Percentiles rank a stretch among this genome's conserved stretches.
These are phyloP conservation scores for Protostelium mycophagum DNA, from an alignment of 78 protist species.

Conservation along the genomic window DNA sequence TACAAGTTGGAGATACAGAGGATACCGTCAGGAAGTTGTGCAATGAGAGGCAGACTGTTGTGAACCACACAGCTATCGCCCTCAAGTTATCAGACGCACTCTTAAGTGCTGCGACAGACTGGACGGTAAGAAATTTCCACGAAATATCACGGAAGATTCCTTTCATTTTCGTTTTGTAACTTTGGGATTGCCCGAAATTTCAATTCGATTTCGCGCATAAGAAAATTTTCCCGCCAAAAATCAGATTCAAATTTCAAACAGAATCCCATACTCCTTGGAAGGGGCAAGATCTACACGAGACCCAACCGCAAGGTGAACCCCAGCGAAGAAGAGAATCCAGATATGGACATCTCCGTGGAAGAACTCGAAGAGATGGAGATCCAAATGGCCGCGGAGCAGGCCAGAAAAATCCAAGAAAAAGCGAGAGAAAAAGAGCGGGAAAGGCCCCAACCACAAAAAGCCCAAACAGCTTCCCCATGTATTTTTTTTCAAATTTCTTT, in stretches of 20 bases:
- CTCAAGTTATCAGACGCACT: not conserved
- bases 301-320: not conserved
- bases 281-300: not conserved
- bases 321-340: not conserved
- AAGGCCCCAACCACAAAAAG: not conserved
- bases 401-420: not conserved
- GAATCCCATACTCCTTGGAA: not conserved
- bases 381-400: not conserved
- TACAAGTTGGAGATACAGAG: not conserved
- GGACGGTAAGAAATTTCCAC: too few relatives aligned
- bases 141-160: too few relatives aligned
- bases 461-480: too few relatives aligned
- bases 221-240: too few relatives aligned
- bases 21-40: not conserved
- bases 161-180: too few relatives aligned
- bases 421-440: not conserved
- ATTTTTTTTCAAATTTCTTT: too few relatives aligned
- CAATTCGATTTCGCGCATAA: too few relatives aligned
- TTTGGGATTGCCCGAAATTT: too few relatives aligned
- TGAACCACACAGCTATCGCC: not conserved
- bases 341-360: not conserved
- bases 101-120: not conserved
- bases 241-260: not conserved
- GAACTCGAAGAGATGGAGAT: not conserved
- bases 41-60: not conserved